Base-by-base conservation (phyloP, 108 stramenopile species). In the Cyclotella atomus region DNA sequence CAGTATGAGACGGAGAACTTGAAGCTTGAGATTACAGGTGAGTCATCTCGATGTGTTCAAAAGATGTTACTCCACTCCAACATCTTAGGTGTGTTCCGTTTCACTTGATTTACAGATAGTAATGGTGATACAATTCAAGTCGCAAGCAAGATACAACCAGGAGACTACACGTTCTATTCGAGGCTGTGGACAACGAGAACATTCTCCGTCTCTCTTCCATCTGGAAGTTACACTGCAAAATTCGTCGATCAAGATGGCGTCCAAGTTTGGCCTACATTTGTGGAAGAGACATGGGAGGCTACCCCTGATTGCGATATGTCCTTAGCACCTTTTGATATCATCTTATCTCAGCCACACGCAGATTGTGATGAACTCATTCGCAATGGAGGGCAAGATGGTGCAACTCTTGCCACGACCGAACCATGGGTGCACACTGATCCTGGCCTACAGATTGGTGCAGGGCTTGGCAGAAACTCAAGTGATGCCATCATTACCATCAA, bases 371-470 rank as follows among this genome's bases (percentile, higher is more conserved):
- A 83, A n/a, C 57, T 83, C 0, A 35, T 83, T 28, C 46, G 77
- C 21, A 83, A 83, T 57, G 77, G 82, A 29, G 77, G 59, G 2
- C 36, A 56, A 64, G 50, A 50, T 45, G 34, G 14, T n/a, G n/a
- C n/a, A 46, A 50, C 23, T n/a, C 47, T 73, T 21, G 25, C 60
- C 0, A 35, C 59, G 2, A 25, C 70, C 0, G 50, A 71, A 12
- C 81, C 76, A 28, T 82, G 76, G 76, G 33, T 73, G n/a, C 76
- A 76, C 32, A 77, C 75, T 15, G 63, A 76, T n/a, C n/a, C n/a
- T n/a, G n/a, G n/a, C n/a, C n/a, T n/a, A n/a, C n/a, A n/a, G n/a
- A n/a, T n/a, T n/a, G n/a, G n/a, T n/a, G n/a, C n/a, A n/a, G n/a
- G n/a, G n/a, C n/a, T n/a, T n/a, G 65, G 72, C 36, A 57, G 2